phyloP scores from a whole-genome alignment of 306 rosid genomes.

The Sechiopsis laciniata region DNA sequence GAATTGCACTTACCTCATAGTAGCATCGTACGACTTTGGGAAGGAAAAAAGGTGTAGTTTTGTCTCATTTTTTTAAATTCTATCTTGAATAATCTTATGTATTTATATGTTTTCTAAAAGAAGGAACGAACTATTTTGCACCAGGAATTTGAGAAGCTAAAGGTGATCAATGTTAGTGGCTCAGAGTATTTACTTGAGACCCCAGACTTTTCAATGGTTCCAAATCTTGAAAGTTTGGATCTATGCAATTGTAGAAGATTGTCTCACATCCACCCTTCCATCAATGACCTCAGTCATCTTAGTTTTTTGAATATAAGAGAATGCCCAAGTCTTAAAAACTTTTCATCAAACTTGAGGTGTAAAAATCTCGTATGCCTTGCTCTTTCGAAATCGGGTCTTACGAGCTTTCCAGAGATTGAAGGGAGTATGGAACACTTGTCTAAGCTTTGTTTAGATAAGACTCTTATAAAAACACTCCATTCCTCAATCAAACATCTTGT shows the following conservation, averaged over 20 bases:
- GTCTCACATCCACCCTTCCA: slow-evolving; percentile 14
- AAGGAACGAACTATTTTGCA: not conserved
- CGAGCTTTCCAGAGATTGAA: not conserved
- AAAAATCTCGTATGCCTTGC: not conserved
- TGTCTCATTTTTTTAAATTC: not conserved
- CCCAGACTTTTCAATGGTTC: slow-evolving; percentile 20
- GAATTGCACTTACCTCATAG: not conserved
- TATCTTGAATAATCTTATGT: not conserved
- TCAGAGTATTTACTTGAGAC: slow-evolving; percentile 16
- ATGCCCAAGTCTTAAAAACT: slow-evolving; percentile 10
- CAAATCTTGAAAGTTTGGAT: slow-evolving; percentile 24
- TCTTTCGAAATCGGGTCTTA: not conserved
- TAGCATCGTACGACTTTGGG: slow-evolving; percentile 4
- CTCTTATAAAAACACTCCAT: not conserved
- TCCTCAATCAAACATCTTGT: not conserved
- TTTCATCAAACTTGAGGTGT: not conserved
- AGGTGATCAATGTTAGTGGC: slow-evolving; percentile 17
- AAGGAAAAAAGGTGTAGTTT: not conserved
- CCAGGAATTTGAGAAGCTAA: slow-evolving; percentile 7
- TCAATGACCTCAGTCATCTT: slow-evolving; percentile 15
- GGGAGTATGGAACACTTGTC: not conserved
- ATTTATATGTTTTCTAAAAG: not conserved
- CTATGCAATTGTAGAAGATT: slow-evolving; percentile 22
- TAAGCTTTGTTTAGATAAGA: not conserved
- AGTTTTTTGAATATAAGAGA: slow-evolving; percentile 10